These are phyloP conservation scores for Rugonectria rugulosa DNA, from an alignment of 2,329 filamentous ascomycete species.

Conservation along the genomic window DNA sequence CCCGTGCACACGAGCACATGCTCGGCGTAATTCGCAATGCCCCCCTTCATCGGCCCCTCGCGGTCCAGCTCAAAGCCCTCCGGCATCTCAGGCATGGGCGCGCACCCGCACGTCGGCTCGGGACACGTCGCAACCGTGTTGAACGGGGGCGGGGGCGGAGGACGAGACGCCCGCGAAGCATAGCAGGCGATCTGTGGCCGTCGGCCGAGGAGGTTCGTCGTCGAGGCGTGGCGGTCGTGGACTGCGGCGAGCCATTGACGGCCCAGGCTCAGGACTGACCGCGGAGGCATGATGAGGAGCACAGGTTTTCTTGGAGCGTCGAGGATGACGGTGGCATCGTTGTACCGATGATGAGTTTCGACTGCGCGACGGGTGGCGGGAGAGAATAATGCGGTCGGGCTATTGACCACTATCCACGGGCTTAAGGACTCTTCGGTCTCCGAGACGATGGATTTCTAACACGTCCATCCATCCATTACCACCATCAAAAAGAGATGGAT, in stretches of 20 bases:
- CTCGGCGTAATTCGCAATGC: constrained; percentile 80
- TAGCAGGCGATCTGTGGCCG: neutral
- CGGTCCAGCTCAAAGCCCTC: constrained; percentile 77
- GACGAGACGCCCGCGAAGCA: constrained; percentile 17
- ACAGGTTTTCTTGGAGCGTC: neutral
- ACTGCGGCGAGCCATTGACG: constrained; percentile 18
- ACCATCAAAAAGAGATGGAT: too few relatives aligned
- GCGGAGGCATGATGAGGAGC: constrained; percentile 24
- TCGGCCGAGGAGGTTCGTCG: neutral
- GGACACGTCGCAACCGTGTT: constrained; percentile 69
- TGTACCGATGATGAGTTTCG: too few relatives aligned
- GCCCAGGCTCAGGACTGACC: constrained; percentile 25
- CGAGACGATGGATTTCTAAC: constrained; percentile 26
- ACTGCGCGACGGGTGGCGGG: neutral
- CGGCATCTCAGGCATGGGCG: constrained; percentile 69
- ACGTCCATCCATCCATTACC: too few relatives aligned
- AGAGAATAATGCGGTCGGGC: constrained; percentile 4
- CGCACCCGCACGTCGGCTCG: constrained; percentile 77
- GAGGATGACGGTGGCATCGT: constrained; percentile 2
- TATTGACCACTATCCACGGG: constrained; percentile 14
- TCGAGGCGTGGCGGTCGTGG: neutral
- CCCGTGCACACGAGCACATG: constrained; percentile 88
- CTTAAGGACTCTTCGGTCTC: constrained; percentile 28
- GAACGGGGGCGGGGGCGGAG: constrained; percentile 44
- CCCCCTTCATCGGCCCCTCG: constrained; percentile 73